Conservation (phyloP, 1,284 basidiomycete species). For the Sporisorium exsertum region DNA sequence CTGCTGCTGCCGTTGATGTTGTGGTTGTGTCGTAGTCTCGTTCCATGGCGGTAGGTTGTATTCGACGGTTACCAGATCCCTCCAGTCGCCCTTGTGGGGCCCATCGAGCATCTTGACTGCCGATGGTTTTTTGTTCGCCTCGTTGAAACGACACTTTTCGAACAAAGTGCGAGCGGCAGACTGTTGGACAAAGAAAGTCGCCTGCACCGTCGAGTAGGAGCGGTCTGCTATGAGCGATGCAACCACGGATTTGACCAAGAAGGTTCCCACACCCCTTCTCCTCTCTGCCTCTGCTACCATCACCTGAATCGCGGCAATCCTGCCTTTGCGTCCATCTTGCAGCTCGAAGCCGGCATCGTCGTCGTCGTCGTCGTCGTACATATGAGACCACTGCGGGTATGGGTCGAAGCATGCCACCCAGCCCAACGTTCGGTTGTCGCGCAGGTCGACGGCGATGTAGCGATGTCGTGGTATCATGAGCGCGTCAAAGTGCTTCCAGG, state of each 20-base stretch:
- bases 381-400: slow-evolving; percentile 9
- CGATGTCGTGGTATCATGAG: slow-evolving; percentile 45
- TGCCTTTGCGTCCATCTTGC: slow-evolving; percentile 13
- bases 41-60: slow-evolving; percentile 17
- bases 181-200: slow-evolving; percentile 37
- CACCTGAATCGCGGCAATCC: slow-evolving; percentile 27
- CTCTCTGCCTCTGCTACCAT: slow-evolving; percentile 43
- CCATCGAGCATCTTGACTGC: slow-evolving; percentile 43
- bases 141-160: slow-evolving; percentile 13
- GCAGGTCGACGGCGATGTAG: slow-evolving; percentile 35
- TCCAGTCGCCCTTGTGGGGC: slow-evolving; percentile 24
- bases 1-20: too few species aligned
- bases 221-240: slow-evolving; percentile 17
- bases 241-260: slow-evolving; percentile 27
- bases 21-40: background rate
- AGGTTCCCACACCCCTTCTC: slow-evolving; percentile 15
- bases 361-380: slow-evolving; percentile 6
- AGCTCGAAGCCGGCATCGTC: background rate
- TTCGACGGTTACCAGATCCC: slow-evolving; percentile 33
- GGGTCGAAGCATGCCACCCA: slow-evolving; percentile 42
- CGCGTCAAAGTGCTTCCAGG: slow-evolving; percentile 46
- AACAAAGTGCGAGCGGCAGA: slow-evolving; percentile 20
- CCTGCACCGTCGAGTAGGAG: slow-evolving; percentile 33
- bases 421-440: slow-evolving; percentile 39
- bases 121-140: background rate